These are phyloP conservation scores for Diaporthe ampelina DNA, from an alignment of 2,329 filamentous ascomycete species.

Conservation along the genomic window DNA sequence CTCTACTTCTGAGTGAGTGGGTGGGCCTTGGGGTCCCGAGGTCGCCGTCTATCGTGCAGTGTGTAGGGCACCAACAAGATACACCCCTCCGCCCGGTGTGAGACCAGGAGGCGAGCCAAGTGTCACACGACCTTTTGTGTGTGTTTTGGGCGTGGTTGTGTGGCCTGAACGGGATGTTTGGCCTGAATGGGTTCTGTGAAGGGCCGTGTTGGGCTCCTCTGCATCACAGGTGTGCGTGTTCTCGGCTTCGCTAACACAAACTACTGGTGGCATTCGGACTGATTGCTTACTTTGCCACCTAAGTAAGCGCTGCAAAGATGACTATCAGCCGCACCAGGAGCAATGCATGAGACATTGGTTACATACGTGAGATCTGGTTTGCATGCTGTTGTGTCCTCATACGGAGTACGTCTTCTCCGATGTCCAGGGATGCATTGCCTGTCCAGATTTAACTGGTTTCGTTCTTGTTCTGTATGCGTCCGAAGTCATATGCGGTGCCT, in stretches of 20 bases:
- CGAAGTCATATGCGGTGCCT: too few species aligned
- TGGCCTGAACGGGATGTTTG: background rate
- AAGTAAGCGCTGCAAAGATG: background rate
- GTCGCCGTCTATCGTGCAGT: background rate
- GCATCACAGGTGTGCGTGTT: background rate
- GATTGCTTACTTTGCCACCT: background rate
- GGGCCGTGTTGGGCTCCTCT: slow-evolving; percentile 8
- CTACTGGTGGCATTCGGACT: background rate
- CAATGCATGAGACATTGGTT: background rate
- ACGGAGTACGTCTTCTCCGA: too few species aligned
- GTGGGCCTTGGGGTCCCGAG: too few species aligned
- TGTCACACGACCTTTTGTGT: background rate
- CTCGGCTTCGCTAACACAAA: background rate
- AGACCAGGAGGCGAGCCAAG: background rate
- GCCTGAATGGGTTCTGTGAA: background rate
- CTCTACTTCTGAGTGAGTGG: background rate
- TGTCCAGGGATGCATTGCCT: too few species aligned
- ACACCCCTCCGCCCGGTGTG: too few species aligned
- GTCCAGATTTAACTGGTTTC: too few species aligned
- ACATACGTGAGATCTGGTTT: too few species aligned
- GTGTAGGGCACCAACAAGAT: background rate
- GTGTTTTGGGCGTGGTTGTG: too few species aligned
- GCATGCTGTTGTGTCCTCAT: background rate
- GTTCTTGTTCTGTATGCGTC: too few species aligned
- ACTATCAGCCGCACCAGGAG: background rate